Evolutionary conservation across 306 rosid species (phyloP).

Genomic region (Betula pendula): DNA sequence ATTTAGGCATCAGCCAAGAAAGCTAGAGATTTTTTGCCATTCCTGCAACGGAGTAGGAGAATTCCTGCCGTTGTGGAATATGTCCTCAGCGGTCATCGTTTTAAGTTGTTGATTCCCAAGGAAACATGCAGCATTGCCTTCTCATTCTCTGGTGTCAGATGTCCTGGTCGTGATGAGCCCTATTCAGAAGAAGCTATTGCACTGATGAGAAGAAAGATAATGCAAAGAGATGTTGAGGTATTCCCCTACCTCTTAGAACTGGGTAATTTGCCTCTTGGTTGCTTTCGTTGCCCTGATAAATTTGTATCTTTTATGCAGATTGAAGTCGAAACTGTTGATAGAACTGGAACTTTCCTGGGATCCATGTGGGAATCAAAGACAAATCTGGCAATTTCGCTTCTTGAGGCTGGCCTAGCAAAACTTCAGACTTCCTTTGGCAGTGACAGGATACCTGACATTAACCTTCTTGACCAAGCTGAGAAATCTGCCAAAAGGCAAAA

Average conservation of each 20-base stretch:
- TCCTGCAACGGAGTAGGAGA: constrained; percentile 81
- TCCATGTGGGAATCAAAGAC: constrained; percentile 88
- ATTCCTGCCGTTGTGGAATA: constrained; percentile 95
- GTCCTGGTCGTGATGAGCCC: constrained; percentile 95
- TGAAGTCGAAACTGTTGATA: constrained; percentile 94
- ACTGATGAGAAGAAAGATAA: constrained; percentile 89
- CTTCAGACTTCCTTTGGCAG: constrained; percentile 81
- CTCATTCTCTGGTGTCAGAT: constrained; percentile 90
- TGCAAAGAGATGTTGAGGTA: constrained; percentile 99
- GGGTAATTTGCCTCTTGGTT: constrained; percentile 11
- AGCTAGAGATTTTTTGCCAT: constrained; percentile 89
- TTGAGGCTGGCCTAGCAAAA: constrained; percentile 94
- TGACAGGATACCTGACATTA: constrained; percentile 87
- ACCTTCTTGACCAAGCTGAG: constrained; percentile 84
- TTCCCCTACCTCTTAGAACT: constrained; percentile 23
- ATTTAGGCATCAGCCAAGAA: constrained; percentile 82
- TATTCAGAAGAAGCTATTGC: constrained; percentile 96
- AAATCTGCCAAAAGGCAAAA: constrained; percentile 76
- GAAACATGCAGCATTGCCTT: constrained; percentile 98
- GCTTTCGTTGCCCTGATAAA: constrained; percentile 15
- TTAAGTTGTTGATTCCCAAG: constrained; percentile 92
- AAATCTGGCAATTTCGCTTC: constrained; percentile 70
- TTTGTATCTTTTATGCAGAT: constrained; percentile 44
- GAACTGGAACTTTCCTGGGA: constrained; percentile 96
- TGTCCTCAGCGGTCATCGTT: constrained; percentile 99